Evolutionary conservation across 768 basidiomycete species (phyloP).

Genomic region (Kondoa subrosea): DNA sequence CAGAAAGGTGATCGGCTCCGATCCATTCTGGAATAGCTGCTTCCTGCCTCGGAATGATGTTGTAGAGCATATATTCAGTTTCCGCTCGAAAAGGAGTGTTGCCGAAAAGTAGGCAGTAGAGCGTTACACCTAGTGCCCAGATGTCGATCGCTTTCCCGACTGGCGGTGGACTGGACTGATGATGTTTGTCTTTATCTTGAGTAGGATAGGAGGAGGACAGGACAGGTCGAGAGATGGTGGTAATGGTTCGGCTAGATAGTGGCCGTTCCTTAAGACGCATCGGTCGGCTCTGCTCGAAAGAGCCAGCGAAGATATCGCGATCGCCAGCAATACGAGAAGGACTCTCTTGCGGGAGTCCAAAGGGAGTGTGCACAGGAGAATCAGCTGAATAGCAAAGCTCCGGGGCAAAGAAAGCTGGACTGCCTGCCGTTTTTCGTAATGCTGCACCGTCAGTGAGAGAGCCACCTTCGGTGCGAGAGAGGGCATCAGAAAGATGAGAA

Average conservation of each 20-base stretch:
- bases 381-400: constrained; percentile 62
- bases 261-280: background rate
- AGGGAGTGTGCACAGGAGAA: constrained; percentile 16
- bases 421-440: constrained; percentile 77
- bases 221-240: constrained; percentile 27
- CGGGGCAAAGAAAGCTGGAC: constrained; percentile 88
- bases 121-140: constrained; percentile 91
- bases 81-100: constrained; percentile 51
- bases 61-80: constrained; percentile 60
- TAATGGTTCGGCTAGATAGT: constrained; percentile 16
- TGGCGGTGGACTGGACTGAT: constrained; percentile 20
- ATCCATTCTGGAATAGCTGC: constrained; percentile 52
- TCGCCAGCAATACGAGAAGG: background rate
- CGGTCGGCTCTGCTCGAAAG: background rate
- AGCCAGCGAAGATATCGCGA: background rate
- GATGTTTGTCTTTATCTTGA: constrained; percentile 5
- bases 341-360: constrained; percentile 17
- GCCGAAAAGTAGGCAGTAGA: constrained; percentile 87
- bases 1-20: constrained; percentile 45
- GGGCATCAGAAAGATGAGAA: constrained; percentile 83
- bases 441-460: constrained; percentile 52
- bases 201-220: constrained; percentile 25
- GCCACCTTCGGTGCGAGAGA: constrained; percentile 46
- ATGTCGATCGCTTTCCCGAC: constrained; percentile 69
- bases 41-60: constrained; percentile 57